Evolutionary conservation across 2,329 filamentous ascomycete genomes (phyloP), one percentile per base, ranked within the genome.

Genomic region (Lachnellula arida): DNA sequence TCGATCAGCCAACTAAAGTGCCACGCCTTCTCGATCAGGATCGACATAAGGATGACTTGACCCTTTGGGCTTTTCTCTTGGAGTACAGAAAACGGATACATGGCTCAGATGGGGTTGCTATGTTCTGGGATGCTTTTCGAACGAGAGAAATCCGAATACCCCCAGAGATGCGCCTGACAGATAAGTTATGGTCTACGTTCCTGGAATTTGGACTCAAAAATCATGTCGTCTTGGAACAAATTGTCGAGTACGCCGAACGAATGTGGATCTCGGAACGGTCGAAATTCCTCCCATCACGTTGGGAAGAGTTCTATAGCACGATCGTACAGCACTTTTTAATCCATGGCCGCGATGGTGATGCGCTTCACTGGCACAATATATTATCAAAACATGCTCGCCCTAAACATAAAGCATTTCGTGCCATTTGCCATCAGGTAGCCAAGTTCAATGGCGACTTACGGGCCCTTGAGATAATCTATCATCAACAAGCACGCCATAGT

Each of bases 141-240:
- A 50, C 61, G 12, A 66, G 71, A 23, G 62, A 66, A 2, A 63
- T 78, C 23, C 62, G 68, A 22, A 59, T 81, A 11, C 77, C 77
- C 14, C 69, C 64, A 2, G 58, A 62, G 12, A 72, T 74, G 17
- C 51, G 58, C n/a, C 61, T 73, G 4, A 74, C 76, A 17, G 66
- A 72, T 8, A 66, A 66, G 12, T 58, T 81, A 6, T 81, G 79
- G 79, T 65, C 66, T 0, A 72, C 69, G 0, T 75, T 81, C 48
- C 59, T 80, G 46, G 68, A 70, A 50, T 61, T 72, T 32, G 68
- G 70, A n/a, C 60, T 72, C 49, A 49, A 65, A 39, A 56, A 74
- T 37, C 55, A 61, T 8, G 42, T 63, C 6, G 60, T 77, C 2
- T 62, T 78, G 2, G 39, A 67, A 5, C 63, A 71, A 11, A 59